Conservation (phyloP, 2,329 filamentous ascomycete genomes). For the Bipolaris bicolor region DNA sequence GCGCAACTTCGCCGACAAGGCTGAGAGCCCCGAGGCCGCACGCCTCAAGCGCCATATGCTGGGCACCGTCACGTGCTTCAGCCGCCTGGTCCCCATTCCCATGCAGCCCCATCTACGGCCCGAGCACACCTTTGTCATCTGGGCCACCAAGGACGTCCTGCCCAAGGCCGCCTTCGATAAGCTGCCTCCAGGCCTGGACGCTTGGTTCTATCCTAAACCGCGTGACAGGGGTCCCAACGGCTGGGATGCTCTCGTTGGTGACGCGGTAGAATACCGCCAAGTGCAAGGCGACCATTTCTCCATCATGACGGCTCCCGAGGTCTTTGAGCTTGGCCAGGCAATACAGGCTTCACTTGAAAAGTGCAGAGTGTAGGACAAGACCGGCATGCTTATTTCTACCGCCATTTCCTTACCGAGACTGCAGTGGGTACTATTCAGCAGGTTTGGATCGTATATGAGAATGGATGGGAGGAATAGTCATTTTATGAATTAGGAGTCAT, state of each 20-base stretch:
- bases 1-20: conserved; percentile 3
- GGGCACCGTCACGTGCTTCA: conserved; percentile 5
- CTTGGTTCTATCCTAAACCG: not conserved
- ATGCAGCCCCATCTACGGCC: conserved; percentile 3
- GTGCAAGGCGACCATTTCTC: conserved; percentile 4
- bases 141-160: conserved; percentile 2
- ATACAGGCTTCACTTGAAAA: not conserved
- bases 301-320: not conserved
- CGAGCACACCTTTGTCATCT: conserved; percentile 6
- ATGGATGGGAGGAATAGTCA: not conserved
- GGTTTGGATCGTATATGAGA: not conserved
- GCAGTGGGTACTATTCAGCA: not conserved
- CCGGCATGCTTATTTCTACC: not conserved
- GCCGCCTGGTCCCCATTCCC: not conserved
- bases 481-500: not conserved
- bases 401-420: not conserved
- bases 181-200: conserved; percentile 1
- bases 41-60: conserved; percentile 4
- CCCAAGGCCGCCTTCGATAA: not conserved
- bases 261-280: conserved; percentile 1
- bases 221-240: conserved; percentile 3
- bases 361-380: not conserved
- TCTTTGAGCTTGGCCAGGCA: not conserved
- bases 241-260: conserved; percentile 5
- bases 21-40: conserved; percentile 1